phyloP scores from a whole-genome alignment of 2,329 filamentous ascomycete genomes.

The Aspergillus costaricaensis region DNA sequence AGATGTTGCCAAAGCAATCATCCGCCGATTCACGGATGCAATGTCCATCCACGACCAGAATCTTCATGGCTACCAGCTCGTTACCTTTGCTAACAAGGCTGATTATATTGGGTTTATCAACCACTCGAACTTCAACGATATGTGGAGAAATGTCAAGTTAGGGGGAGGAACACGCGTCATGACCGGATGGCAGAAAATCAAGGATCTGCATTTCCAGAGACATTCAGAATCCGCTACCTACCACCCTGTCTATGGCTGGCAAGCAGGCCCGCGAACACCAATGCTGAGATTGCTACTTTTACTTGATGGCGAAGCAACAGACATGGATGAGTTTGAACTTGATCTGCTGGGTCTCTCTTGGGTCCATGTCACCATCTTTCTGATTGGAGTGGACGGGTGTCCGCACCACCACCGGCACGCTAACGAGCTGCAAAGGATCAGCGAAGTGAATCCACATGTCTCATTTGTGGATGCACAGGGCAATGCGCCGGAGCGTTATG shows the following conservation, averaged over 20 bases:
- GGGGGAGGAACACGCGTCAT: conserved; percentile 9
- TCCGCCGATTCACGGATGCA: conserved; percentile 7
- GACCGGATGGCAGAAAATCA: conserved; percentile 8
- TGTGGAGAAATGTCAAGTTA: not conserved
- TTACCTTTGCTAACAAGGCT: conserved; percentile 3
- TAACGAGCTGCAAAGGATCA: conserved; percentile 10
- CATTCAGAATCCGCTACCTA: conserved; percentile 1
- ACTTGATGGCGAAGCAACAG: conserved; percentile 6
- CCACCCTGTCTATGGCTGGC: conserved; percentile 9
- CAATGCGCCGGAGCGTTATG: conserved; percentile 6
- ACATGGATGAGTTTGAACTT: conserved; percentile 12
- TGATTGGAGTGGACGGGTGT: conserved; percentile 11
- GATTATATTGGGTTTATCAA: conserved; percentile 8
- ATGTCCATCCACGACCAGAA: conserved; percentile 6
- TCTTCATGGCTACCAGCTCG: conserved; percentile 3
- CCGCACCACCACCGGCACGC: conserved; percentile 11
- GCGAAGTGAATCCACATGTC: conserved; percentile 7
- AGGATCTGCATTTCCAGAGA: conserved; percentile 8
- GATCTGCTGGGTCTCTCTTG: conserved; percentile 8
- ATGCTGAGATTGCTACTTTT: conserved; percentile 6
- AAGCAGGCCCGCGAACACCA: conserved; percentile 2
- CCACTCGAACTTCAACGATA: not conserved
- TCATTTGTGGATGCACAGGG: conserved; percentile 10
- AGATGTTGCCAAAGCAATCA: conserved; percentile 9
- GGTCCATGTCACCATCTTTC: conserved; percentile 9